phyloP scores from a whole-genome alignment of 352 stramenopile species.

The Globisporangium apiculatum region DNA sequence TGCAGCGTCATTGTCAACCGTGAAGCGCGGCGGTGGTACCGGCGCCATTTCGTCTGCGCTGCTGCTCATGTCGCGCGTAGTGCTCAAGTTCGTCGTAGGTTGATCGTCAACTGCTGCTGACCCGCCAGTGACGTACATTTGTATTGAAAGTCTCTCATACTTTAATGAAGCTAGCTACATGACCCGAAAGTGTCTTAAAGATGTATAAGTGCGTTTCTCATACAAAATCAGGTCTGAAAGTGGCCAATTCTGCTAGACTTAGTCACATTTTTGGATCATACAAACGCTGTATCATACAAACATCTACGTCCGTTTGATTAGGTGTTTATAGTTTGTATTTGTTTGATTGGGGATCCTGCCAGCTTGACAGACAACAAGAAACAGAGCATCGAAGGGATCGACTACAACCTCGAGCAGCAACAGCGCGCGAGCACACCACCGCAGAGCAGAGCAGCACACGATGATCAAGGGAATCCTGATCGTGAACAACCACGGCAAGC shows the following conservation, averaged over 20 bases:
- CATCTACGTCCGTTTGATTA: too few species aligned
- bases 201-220: not conserved
- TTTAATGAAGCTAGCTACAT: too few species aligned
- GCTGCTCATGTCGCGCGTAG: not conserved
- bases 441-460: not conserved
- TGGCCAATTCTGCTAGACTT: too few species aligned
- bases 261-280: too few species aligned
- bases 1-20: not conserved
- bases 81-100: too few species aligned
- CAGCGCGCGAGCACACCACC: not conserved
- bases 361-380: not conserved
- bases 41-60: not conserved
- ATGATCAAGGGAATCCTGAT: constrained; percentile 99
- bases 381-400: too few species aligned
- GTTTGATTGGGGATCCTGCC: too few species aligned
- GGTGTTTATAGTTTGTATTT: too few species aligned
- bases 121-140: too few species aligned
- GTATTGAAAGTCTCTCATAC: too few species aligned
- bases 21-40: not conserved
- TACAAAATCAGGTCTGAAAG: not conserved
- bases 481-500: constrained; percentile 99
- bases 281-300: too few species aligned
- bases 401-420: not conserved
- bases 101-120: too few species aligned
- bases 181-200: not conserved